Evolutionary conservation across 2,329 filamentous ascomycete species (phyloP).

Genomic region (Tolypocladium cylindrosporum): DNA sequence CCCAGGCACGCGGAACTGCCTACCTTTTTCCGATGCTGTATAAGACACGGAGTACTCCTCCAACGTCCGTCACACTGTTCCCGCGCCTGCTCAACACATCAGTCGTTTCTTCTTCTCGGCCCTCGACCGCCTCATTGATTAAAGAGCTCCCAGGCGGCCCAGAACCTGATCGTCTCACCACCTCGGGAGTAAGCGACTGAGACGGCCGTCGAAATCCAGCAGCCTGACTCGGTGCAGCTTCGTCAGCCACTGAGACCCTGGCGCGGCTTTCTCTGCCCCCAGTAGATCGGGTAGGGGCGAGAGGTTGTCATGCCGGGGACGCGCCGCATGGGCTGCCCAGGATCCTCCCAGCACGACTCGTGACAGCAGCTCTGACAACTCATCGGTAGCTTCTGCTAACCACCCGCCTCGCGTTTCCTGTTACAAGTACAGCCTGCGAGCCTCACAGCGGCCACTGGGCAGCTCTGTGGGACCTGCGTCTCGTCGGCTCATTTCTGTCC

Average conservation of each 20-base stretch:
- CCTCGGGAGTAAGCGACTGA: background rate
- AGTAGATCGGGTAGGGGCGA: slow-evolving; percentile 29
- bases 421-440: slow-evolving; percentile 2
- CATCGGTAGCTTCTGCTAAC: slow-evolving; percentile 18
- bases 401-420: slow-evolving; percentile 1
- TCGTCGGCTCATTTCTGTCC: slow-evolving; percentile 13
- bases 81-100: background rate
- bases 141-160: background rate
- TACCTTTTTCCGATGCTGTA: slow-evolving; percentile 1
- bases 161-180: background rate
- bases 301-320: slow-evolving; percentile 27
- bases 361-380: slow-evolving; percentile 26
- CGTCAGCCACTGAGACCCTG: slow-evolving; percentile 25
- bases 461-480: slow-evolving; percentile 8
- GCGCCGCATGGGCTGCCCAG: slow-evolving; percentile 25
- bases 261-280: slow-evolving; percentile 26
- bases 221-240: slow-evolving; percentile 10
- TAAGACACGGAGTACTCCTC: slow-evolving; percentile 5
- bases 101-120: background rate
- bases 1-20: slow-evolving; percentile 2
- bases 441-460: background rate
- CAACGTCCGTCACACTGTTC: background rate
- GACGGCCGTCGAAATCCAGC: background rate
- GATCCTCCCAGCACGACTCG: slow-evolving; percentile 30
- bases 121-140: background rate